Base-by-base conservation (phyloP, 805 yeast species). In the Nakazawaea anatomiae region DNA sequence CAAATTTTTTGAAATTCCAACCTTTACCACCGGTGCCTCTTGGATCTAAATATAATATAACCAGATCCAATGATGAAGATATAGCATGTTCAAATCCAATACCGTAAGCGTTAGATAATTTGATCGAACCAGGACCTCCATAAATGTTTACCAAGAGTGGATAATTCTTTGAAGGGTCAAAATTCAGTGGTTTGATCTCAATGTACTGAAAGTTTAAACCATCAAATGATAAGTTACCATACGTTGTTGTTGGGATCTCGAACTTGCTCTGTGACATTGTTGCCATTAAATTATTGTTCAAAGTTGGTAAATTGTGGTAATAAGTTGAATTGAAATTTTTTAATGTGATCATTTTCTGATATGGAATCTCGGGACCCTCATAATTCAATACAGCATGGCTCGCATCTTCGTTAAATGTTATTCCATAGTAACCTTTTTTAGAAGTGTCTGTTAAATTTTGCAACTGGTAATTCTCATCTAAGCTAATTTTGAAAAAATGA, bases 1-100 rank as follows among this genome's bases (percentile, higher is more conserved):
- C 87, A 70, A 72, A 82, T 2, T 83, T 68, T 60, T 74, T 76
- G 57, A 75, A 79, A 28, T 66, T 66, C 92, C 94, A 86, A 4
- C 87, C 89, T 59, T 80, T 79, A 4, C 83, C 85, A n/a, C 87
- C 89, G 0, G 94, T 85, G 2, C 95, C 94, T 62, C 94, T 71
- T 14, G 95, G 94, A 58, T 87, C 96, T 42, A 87, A 78, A 43
- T 80, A 74, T 47, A 87, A 64, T 1, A 86, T 82, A 31, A 87
- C 72, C 0, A 85, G 80, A 58, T 83, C 78, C 43, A 84, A 59
- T 2, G 74, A 70, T 1, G 87, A 76, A 28, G 82, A 71, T 0
- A 82, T 75, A 4, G 79, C 71, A 46, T 83, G 85, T 55, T 82
- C 84, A 56, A 85, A 82, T 8, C 77, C 80, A 28, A 79, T 65